phyloP scores from a whole-genome alignment of 169 alveolate genomes.

The Plasmodium vivax region DNA sequence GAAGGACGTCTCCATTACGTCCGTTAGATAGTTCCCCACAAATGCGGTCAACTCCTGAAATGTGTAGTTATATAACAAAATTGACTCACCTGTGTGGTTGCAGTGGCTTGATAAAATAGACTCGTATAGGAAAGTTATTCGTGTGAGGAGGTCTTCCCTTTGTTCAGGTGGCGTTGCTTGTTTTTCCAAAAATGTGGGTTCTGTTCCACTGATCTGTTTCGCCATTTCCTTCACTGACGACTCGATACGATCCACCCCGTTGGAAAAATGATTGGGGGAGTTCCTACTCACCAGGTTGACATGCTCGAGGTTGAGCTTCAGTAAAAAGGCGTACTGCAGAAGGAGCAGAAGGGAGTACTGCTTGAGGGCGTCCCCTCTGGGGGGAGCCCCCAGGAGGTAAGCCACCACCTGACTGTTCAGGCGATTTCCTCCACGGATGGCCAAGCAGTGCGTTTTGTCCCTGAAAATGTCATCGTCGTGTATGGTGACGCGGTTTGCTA shows the following conservation, averaged over 20 bases:
- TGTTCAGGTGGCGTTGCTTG: neutral
- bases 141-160: neutral
- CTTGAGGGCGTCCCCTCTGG: neutral
- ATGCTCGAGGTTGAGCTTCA: neutral
- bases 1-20: neutral
- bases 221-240: neutral
- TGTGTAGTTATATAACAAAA: conserved; percentile 19
- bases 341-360: conserved; percentile 5
- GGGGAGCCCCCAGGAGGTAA: neutral
- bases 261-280: conserved; percentile 11
- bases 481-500: conserved; percentile 17
- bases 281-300: conserved; percentile 10
- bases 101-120: conserved; percentile 6
- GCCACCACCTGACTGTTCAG: conserved; percentile 15
- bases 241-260: neutral
- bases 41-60: conserved; percentile 22
- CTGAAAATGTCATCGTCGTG: conserved; percentile 52
- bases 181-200: neutral
- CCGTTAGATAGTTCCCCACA: conserved; percentile 4
- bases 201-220: neutral
- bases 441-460: neutral
- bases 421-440: neutral
- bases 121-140: conserved; percentile 3
- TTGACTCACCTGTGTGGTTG: neutral
- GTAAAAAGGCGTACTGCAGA: conserved; percentile 26